phyloP scores from a whole-genome alignment of 768 basidiomycete species.

The Cystoderma amianthinum region DNA sequence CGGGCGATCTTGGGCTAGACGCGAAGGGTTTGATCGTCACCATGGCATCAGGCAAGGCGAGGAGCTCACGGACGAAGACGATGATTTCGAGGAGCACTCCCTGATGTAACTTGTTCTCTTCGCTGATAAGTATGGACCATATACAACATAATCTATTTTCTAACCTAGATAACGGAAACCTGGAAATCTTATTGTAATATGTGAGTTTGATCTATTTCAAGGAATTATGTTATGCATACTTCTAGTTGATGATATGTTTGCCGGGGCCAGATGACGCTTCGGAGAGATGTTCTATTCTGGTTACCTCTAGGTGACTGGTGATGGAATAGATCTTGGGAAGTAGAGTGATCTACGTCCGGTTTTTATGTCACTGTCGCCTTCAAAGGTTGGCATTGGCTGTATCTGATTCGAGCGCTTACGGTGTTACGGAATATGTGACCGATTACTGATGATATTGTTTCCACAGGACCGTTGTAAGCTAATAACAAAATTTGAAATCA shows the following conservation, averaged over 20 bases:
- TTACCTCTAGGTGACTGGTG: constrained; percentile 2
- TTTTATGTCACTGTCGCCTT: constrained; percentile 12
- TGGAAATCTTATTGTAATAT: no score
- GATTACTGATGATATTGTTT: no score
- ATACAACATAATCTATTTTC: no score
- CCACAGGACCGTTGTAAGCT: no score
- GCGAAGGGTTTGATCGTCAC: constrained; percentile 56
- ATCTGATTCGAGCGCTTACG: not conserved
- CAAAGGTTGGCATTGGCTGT: not conserved
- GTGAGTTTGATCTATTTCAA: no score
- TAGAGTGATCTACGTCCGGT: constrained; percentile 58
- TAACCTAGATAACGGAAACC: no score
- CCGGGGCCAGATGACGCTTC: constrained; percentile 89
- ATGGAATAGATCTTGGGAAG: constrained; percentile 32
- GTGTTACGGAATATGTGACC: no score
- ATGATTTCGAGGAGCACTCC: no score
- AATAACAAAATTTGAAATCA: no score
- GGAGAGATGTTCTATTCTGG: constrained; percentile 14
- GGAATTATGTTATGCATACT: no score
- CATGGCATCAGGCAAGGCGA: constrained; percentile 66
- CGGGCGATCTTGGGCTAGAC: constrained; percentile 75
- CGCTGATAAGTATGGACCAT: no score
- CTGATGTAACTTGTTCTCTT: no score
- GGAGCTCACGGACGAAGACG: constrained; percentile 84
- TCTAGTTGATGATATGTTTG: constrained; percentile 53